Conservation (phyloP, 805 yeast genomes). For the Cyberlindnera petersonii region DNA sequence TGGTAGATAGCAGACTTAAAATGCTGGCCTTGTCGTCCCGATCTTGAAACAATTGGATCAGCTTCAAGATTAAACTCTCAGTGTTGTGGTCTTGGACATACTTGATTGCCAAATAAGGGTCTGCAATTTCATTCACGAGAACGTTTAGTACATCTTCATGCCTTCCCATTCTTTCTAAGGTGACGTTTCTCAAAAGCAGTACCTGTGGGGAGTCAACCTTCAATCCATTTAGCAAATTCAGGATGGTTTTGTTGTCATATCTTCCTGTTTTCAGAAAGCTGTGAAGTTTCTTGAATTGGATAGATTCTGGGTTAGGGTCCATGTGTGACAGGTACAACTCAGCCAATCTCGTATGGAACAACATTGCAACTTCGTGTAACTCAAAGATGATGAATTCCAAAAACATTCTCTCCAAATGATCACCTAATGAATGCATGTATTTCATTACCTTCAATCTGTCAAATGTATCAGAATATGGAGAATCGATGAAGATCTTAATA, state of each 20-base stretch:
- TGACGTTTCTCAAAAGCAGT: constrained; percentile 48
- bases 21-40: constrained; percentile 33
- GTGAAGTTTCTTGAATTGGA: constrained; percentile 32
- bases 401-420: constrained; percentile 39
- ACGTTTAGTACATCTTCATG: constrained; percentile 63
- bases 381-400: constrained; percentile 47
- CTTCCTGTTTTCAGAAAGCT: constrained; percentile 31
- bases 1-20: constrained; percentile 34
- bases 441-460: constrained; percentile 51
- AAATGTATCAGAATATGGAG: constrained; percentile 55
- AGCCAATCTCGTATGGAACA: constrained; percentile 42
- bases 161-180: constrained; percentile 55
- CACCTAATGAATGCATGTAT: constrained; percentile 37
- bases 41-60: constrained; percentile 37
- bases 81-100: constrained; percentile 38
- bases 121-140: constrained; percentile 52
- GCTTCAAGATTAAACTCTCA: constrained; percentile 31
- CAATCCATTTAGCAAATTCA: constrained; percentile 27
- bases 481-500: constrained; percentile 55
- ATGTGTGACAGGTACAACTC: constrained; percentile 39
- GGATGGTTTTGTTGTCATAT: constrained; percentile 26
- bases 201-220: not conserved
- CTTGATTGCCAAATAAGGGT: constrained; percentile 52
- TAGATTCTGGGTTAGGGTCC: constrained; percentile 10
- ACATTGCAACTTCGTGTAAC: constrained; percentile 33